Conservation (phyloP, 257 asterid genomes). For the Solanum raphanifolium region DNA sequence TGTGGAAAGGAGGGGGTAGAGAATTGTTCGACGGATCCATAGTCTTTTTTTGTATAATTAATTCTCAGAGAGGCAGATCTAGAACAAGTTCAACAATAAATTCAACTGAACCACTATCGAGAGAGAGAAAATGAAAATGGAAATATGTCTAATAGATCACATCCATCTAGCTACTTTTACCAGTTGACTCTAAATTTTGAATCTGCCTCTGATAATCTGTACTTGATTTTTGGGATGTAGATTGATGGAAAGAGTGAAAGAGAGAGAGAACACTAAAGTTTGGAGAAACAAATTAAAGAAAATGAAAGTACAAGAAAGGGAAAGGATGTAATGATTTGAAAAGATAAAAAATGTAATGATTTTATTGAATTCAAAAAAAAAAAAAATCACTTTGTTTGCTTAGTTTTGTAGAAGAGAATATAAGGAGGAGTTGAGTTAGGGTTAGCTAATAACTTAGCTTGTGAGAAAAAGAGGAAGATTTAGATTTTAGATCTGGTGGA, state of each 20-base stretch:
- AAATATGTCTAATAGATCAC: not conserved
- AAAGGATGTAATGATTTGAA: constrained; percentile 19
- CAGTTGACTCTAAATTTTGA: not conserved
- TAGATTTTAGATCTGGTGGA: not conserved
- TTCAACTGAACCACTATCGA: not conserved
- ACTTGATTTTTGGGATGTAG: not conserved
- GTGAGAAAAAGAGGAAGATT: not conserved
- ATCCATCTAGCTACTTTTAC: not conserved
- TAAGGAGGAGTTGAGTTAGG: not conserved
- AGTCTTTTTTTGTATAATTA: not conserved
- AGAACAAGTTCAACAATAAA: not conserved
- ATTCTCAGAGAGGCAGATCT: not conserved
- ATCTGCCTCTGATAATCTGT: not conserved
- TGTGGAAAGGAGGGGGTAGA: constrained; percentile 76
- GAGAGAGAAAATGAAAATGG: not conserved
- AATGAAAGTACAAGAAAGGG: constrained; percentile 15
- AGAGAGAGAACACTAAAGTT: not conserved
- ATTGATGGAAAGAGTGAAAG: not conserved
- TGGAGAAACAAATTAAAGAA: not conserved
- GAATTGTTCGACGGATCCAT: constrained; percentile 15
- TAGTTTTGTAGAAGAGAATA: not conserved
- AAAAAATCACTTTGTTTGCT: not conserved
- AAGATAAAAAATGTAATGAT: constrained; percentile 8
- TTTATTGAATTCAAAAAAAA: not conserved
- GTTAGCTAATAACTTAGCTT: not conserved